Conservation (phyloP, 306 rosid species). For the Rosa multiflora region DNA sequence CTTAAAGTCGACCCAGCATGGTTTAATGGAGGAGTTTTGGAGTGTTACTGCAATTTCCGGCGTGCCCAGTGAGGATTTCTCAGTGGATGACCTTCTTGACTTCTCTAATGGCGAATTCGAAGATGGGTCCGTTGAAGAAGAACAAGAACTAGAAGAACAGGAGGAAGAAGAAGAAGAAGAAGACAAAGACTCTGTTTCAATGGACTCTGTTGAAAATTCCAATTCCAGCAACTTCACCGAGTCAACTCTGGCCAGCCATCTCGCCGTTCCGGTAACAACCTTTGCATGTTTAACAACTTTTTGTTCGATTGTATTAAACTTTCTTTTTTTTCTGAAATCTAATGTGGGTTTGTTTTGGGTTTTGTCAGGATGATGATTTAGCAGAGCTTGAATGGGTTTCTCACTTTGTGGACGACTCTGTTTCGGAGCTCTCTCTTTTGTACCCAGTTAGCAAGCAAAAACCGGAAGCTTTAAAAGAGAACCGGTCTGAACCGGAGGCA, state of each 20-base stretch:
- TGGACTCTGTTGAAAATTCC: constrained; percentile 44
- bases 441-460: constrained; percentile 37
- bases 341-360: constrained; percentile 8
- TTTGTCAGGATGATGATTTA: constrained; percentile 66
- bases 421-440: constrained; percentile 48
- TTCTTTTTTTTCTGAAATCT: background rate
- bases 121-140: constrained; percentile 41
- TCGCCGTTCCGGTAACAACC: constrained; percentile 67
- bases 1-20: constrained; percentile 39
- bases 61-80: constrained; percentile 65
- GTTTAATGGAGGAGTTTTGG: constrained; percentile 39
- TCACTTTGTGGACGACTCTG: constrained; percentile 80
- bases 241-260: constrained; percentile 50
- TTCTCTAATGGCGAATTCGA: constrained; percentile 60
- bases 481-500: constrained; percentile 41
- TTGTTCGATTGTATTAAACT: background rate
- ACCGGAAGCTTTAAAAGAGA: constrained; percentile 9
- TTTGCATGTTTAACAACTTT: background rate
- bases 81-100: constrained; percentile 75
- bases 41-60: constrained; percentile 34
- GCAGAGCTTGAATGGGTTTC: constrained; percentile 95
- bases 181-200: constrained; percentile 42
- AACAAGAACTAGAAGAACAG: background rate
- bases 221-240: constrained; percentile 39
- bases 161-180: constrained; percentile 31